Base-by-base conservation (phyloP, 108 stramenopile species). In the Nannochloropsis salina region DNA sequence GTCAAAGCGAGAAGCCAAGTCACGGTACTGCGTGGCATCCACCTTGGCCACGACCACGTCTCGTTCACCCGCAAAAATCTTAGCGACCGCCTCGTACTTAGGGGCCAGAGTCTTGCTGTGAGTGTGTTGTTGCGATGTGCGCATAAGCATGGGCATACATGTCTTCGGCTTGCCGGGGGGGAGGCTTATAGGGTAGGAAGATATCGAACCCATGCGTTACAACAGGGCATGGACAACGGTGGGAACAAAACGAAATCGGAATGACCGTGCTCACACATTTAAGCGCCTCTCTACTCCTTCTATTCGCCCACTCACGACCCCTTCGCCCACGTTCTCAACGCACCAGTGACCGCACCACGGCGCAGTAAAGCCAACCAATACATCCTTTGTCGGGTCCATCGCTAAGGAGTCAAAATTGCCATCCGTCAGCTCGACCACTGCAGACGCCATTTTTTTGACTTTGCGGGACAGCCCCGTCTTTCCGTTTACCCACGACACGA, bases 71-170 rank as follows among this genome's bases (percentile, higher is more conserved):
- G 82, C 88, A 44, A 86, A 88, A 31, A 51, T 81, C 1, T 86
- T 44, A 21, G 82, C 88, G 42, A 91, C 81, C 44, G 88, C 80
- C 83, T 86, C 82, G 88, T 88, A 91, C 9, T 81, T 86, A 61
- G 90, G 90, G 9, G 88, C 90, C 5, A 91, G 88, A 61, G 80
- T 86, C 88, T 91, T 87, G 88, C 87, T 85, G 85, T 88, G 87
- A 15, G 80, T 84, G 61, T 31, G 31, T 31, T 31, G 31, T 31
- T 31, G 31, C 31, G 31, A 31, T 31, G 31, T 31, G 31, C 31
- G 31, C 31, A 31, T 31, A 31, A 61, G 15, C 15, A 61, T 61
- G 51, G 51, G 51, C 51, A 61, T 11, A 61, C 51, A 18, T 61
- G 51, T 31, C 31, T 31, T 31, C 31, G 31, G 31, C 31, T 31